Evolutionary conservation across 306 rosid species (phyloP), one percentile per base, ranked within the genome.

Genomic region (Lotus japonicus): DNA sequence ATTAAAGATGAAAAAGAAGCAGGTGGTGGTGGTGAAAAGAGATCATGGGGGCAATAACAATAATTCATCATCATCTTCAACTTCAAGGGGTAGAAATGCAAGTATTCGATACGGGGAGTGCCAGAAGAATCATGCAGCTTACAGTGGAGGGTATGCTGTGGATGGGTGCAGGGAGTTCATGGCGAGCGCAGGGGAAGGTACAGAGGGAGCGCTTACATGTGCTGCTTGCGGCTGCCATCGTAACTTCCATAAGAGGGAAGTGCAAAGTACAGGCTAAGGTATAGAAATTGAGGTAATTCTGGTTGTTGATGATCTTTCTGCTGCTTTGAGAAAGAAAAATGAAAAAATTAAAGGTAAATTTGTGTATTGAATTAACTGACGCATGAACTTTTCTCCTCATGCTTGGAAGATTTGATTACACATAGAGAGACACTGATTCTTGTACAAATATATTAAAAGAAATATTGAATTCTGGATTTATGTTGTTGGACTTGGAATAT

Each of bases 201-300:
- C 92, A 5, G 26, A 48, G 39, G 85, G 57, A 21, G 96, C 84
- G 0, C 91, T 92, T 31, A 65, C 78, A 0, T 92, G 98, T 66
- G 98, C 98, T 0, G 97, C 97, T 56, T 92, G 98, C 7, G 95
- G 88, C 14, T 92, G 98, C 72, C 98, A 92, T 70, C 61, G 98
- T 51, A 92, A 82, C 70, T 92, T 92, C 35, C 98, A 92, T 45
- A 58, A 80, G 73, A 86, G 84, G 68, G 84, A 86, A 81, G 84
- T 87, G 23, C 86, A 84, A 45, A 77, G 71, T 84, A 60, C 87
- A 82, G 42, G 70, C 75, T 21, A 85, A 87, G 3, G 31, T 4
- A 31, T 31, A 31, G 36, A 31, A 2, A 8, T 1, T 38, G 42
- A 35, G 9, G 41, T n/a, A n/a, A 5, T 6, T 21, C 26, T 21